Evolutionary conservation across 768 basidiomycete species (phyloP), one percentile per base, ranked within the genome.

Genomic region (Mycena belliarum): DNA sequence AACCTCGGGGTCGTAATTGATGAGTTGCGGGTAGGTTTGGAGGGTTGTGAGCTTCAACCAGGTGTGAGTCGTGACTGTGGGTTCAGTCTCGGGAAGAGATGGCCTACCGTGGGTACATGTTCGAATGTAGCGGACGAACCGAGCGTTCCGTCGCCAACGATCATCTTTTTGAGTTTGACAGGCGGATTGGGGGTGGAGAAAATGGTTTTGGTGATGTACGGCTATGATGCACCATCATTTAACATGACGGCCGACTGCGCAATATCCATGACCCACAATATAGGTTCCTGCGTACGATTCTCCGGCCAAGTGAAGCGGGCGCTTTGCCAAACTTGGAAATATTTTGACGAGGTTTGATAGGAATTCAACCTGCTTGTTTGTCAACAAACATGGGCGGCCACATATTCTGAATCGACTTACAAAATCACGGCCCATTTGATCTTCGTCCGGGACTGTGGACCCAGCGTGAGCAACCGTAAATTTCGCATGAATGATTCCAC

Each of bases 271-370:
- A 66, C 84, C 61, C 25, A 57, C 87, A 49, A 89, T 89, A 63
- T 89, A 89, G 52, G 78, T 79, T 20, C 89, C 89, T 6, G 89
- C 84, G 69, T 90, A 90, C 61, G 86, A 88, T 71, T 91, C 89
- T 10, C 89, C 89, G 0, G 82, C 80, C 38, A 91, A 65, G 67
- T 86, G 73, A 33, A 91, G 76, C 14, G 89, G 89, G 15, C 89
- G 82, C 2, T 72, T 82, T 12, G 81, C 81, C 25, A 91, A 75
- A 62, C 80, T 78, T 10, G 89, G 89, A 69, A 91, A 91, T 16
- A 90, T 83, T 64, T 85, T 85, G 64, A 89, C 85, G 6, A 90
- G 73, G 66, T 91, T 91, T 20, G 70, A 71, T 42, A 92, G 68
- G 66, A 91, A 91, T 16, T 83, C 86, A 72, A 90, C 80, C 89